A percentile compares a stretch with the other conserved stretches of the same genome.
phyloP scores from a whole-genome alignment of 2,329 filamentous ascomycete species.

The Aspergillus hiratsukae region DNA sequence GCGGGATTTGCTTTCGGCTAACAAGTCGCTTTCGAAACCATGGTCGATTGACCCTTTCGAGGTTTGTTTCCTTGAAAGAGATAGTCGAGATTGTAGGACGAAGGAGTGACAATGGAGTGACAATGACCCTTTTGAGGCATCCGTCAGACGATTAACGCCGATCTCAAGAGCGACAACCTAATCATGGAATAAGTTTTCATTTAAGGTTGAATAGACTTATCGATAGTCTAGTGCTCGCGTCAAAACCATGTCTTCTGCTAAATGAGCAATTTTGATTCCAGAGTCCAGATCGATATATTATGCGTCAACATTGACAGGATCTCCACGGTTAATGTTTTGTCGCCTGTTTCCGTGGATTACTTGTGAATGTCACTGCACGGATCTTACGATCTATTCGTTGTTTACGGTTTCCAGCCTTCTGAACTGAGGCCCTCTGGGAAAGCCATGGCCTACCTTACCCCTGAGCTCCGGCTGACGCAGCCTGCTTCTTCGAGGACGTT shows the following conservation, averaged over 20 bases:
- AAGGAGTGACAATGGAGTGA: not conserved
- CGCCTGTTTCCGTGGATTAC: not conserved
- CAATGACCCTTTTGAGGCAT: not conserved
- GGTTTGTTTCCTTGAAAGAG: not conserved
- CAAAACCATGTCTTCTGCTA: not conserved
- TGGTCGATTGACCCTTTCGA: not conserved
- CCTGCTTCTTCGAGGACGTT: not conserved
- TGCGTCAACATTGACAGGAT: not conserved
- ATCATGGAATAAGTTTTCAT: not conserved
- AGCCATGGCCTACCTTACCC: not conserved
- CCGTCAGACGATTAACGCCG: not conserved
- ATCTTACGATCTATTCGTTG: not conserved
- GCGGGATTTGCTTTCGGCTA: not conserved
- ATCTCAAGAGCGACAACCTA: not conserved
- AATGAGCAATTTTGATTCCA: not conserved
- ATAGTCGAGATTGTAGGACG: not conserved
- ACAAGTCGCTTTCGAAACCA: not conserved
- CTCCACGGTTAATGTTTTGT: not conserved
- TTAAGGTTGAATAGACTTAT: not conserved
- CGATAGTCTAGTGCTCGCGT: not conserved
- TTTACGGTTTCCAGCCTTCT: not conserved
- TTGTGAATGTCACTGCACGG: not conserved
- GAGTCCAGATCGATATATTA: not conserved
- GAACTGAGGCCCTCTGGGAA: not conserved
- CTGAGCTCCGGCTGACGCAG: not conserved